Evolutionary conservation across 2,329 filamentous ascomycete genomes (phyloP).

Genomic region (Cylindrodendrum hubeiense): DNA sequence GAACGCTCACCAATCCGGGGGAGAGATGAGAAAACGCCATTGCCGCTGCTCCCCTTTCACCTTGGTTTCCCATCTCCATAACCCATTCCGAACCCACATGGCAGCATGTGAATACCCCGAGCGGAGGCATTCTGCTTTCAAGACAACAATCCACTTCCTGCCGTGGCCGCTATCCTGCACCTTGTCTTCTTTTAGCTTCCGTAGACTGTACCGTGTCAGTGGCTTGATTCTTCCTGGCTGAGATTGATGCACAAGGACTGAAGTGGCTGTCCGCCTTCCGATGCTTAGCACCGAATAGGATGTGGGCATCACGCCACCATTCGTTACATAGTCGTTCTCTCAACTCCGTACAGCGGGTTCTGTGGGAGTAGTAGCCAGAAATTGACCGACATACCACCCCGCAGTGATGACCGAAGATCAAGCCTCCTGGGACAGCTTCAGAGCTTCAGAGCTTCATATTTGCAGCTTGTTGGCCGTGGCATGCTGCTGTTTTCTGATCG

Average conservation of each 20-base stretch:
- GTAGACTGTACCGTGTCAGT: conserved; percentile 1
- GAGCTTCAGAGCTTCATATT: background rate
- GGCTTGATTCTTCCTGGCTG: conserved; percentile 7
- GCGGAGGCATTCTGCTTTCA: conserved; percentile 6
- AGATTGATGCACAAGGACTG: conserved; percentile 7
- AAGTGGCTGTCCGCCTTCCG: conserved; percentile 18
- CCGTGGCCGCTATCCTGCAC: background rate
- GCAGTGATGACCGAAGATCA: background rate
- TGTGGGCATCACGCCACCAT: conserved; percentile 17
- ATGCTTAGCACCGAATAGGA: conserved; percentile 3
- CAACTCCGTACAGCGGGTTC: background rate
- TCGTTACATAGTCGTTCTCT: background rate
- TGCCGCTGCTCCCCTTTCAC: background rate
- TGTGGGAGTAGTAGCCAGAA: background rate
- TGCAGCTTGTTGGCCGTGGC: background rate
- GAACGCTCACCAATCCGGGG: conserved; percentile 17
- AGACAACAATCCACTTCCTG: background rate
- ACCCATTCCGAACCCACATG: background rate
- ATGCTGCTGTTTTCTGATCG: conserved; percentile 24
- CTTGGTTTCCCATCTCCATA: background rate
- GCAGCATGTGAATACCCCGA: background rate
- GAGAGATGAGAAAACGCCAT: conserved; percentile 11
- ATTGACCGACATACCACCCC: background rate
- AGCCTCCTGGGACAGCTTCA: background rate
- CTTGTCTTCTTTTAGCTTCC: conserved; percentile 6